These are phyloP conservation scores for Neoarthrinium moseri DNA, from an alignment of 2,329 filamentous ascomycete species.

Conservation along the genomic window DNA sequence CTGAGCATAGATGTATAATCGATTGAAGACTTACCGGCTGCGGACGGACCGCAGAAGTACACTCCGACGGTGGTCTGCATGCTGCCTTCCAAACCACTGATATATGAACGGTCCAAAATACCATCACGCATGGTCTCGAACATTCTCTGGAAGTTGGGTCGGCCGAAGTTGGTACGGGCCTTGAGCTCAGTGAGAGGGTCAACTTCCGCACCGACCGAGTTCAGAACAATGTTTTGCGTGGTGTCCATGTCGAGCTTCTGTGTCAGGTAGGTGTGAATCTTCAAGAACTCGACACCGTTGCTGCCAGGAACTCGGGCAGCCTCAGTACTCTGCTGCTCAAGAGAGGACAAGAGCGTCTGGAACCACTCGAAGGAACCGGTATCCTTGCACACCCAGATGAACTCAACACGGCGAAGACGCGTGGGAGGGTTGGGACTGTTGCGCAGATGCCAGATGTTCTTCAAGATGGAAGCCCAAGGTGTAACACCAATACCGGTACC, in stretches of 20 bases:
- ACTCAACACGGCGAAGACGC: slow-evolving; percentile 90
- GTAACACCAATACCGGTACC: slow-evolving; percentile 87
- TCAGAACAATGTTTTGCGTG: slow-evolving; percentile 93
- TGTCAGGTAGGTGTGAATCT: slow-evolving; percentile 97
- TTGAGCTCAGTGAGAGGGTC: slow-evolving; percentile 93
- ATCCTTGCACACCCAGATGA: slow-evolving; percentile 98
- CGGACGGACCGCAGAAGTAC: slow-evolving; percentile 93
- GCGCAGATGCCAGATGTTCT: slow-evolving; percentile 98
- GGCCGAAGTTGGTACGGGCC: slow-evolving; percentile 88
- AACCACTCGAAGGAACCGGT: slow-evolving; percentile 98
- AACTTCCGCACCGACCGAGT: slow-evolving; percentile 82
- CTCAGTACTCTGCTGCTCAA: slow-evolving; percentile 80
- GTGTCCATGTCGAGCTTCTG: slow-evolving; percentile 91
- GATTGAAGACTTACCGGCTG: slow-evolving; percentile 47
- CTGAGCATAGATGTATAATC: slow-evolving; percentile 22
- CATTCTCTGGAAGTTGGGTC: slow-evolving; percentile 82
- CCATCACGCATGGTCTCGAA: slow-evolving; percentile 85
- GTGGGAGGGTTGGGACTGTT: slow-evolving; percentile 85
- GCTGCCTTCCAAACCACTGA: slow-evolving; percentile 75
- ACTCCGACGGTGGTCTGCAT: slow-evolving; percentile 87
- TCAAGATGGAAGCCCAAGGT: slow-evolving; percentile 83
- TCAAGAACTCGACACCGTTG: slow-evolving; percentile 79
- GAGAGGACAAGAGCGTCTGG: slow-evolving; percentile 85
- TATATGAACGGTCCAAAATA: slow-evolving; percentile 80
- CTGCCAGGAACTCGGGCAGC: slow-evolving; percentile 66